phyloP scores from a whole-genome alignment of 2,329 filamentous ascomycete genomes.

The Zarea fungicola region DNA sequence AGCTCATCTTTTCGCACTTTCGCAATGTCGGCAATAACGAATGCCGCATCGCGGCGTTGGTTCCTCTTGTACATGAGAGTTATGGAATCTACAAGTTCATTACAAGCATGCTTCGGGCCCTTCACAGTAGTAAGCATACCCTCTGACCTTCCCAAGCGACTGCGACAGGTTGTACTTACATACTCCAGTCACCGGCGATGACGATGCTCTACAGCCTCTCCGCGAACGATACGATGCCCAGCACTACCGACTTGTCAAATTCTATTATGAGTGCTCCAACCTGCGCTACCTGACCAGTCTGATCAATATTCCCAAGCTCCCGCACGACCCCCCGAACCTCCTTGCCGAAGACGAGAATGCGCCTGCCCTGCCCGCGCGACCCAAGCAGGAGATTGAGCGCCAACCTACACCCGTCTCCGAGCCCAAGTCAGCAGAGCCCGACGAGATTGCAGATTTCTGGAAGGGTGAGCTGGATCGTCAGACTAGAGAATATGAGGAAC shows the following conservation, averaged over 20 bases:
- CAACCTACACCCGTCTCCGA: slow-evolving; percentile 64
- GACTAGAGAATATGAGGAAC: slow-evolving; percentile 91
- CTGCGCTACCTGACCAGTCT: slow-evolving; percentile 92
- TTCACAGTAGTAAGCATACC: slow-evolving; percentile 77
- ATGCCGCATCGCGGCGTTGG: slow-evolving; percentile 88
- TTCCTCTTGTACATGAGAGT: slow-evolving; percentile 92
- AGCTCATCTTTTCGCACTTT: slow-evolving; percentile 97
- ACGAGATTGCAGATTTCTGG: slow-evolving; percentile 97
- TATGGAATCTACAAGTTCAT: slow-evolving; percentile 99
- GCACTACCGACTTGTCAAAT: slow-evolving; percentile 92
- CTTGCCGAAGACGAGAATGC: slow-evolving; percentile 79
- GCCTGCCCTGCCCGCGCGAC: slow-evolving; percentile 76
- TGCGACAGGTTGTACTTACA: not conserved
- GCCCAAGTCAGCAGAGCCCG: slow-evolving; percentile 72
- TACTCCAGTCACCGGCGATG: slow-evolving; percentile 57
- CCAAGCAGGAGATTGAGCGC: slow-evolving; percentile 66
- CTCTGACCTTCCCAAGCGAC: not conserved
- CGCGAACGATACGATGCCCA: slow-evolving; percentile 89
- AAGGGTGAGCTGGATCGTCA: slow-evolving; percentile 86
- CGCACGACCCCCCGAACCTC: slow-evolving; percentile 87
- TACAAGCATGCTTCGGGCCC: slow-evolving; percentile 96
- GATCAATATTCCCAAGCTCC: slow-evolving; percentile 92
- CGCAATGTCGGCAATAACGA: slow-evolving; percentile 89
- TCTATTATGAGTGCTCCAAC: slow-evolving; percentile 99
- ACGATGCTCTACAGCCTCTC: slow-evolving; percentile 84